Conservation (phyloP, 2,329 filamentous ascomycete species). For the Penicillium sp. region DNA sequence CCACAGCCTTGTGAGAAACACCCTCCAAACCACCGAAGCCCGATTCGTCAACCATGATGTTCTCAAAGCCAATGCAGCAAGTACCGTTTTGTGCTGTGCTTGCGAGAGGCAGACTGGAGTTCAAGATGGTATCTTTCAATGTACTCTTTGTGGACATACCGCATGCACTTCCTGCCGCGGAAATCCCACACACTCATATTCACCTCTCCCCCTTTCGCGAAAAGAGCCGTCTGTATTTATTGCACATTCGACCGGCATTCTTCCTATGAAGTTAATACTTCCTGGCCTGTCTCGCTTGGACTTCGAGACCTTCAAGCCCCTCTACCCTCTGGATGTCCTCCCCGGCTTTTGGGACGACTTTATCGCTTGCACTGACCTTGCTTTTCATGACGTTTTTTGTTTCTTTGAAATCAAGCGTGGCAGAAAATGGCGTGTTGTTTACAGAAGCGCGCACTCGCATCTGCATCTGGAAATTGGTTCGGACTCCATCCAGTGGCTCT, state of each 20-base stretch:
- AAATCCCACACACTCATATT: conserved; percentile 56
- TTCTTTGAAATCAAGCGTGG: conserved; percentile 34
- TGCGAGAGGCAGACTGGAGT: conserved; percentile 57
- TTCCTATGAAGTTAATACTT: conserved; percentile 47
- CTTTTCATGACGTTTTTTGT: conserved; percentile 30
- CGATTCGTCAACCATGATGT: conserved; percentile 11
- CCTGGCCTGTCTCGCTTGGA: conserved; percentile 28
- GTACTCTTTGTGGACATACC: conserved; percentile 56
- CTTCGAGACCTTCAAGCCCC: conserved; percentile 23
- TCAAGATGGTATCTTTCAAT: conserved; percentile 48
- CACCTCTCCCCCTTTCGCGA: conserved; percentile 31
- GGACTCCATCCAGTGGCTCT: conserved; percentile 46
- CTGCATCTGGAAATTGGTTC: conserved; percentile 30
- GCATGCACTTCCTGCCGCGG: conserved; percentile 57
- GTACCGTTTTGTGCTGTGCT: conserved; percentile 53
- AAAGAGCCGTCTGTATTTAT: conserved; percentile 49
- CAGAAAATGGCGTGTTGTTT: conserved; percentile 34
- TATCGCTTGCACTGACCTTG: conserved; percentile 28
- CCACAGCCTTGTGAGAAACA: conserved; percentile 14
- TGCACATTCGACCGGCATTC: conserved; percentile 39
- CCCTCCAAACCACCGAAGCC: conserved; percentile 11
- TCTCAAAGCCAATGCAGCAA: conserved; percentile 26
- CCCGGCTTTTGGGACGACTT: conserved; percentile 37
- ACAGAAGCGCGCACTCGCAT: conserved; percentile 27
- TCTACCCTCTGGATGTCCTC: conserved; percentile 14